Percentiles rank a stretch among this genome's conserved stretches.
Conservation (phyloP, 2,329 filamentous ascomycete species). For the Penicillium sp. region DNA sequence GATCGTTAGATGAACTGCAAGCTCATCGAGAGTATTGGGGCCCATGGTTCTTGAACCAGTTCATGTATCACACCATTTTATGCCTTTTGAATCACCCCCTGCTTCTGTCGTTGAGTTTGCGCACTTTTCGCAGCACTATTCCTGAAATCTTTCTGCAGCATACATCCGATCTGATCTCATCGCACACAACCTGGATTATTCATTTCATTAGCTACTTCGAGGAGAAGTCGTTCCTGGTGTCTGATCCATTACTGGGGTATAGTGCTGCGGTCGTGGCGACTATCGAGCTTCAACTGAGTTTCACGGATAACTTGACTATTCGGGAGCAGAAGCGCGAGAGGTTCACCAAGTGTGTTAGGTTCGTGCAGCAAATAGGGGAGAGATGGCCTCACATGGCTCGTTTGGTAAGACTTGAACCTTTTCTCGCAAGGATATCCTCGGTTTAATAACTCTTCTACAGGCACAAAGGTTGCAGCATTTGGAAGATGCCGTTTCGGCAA, state of each 20-base stretch:
- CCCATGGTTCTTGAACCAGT: slow-evolving; percentile 50
- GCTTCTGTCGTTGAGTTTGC: slow-evolving; percentile 49
- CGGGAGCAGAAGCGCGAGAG: slow-evolving; percentile 42
- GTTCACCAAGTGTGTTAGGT: slow-evolving; percentile 44
- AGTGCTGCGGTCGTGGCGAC: slow-evolving; percentile 51
- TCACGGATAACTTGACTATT: slow-evolving; percentile 40
- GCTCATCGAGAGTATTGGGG: slow-evolving; percentile 50
- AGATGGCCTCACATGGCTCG: slow-evolving; percentile 46
- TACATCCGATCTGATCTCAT: slow-evolving; percentile 49
- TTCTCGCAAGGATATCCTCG: background rate
- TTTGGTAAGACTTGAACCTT: slow-evolving; percentile 30
- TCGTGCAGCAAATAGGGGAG: slow-evolving; percentile 40
- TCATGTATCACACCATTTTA: slow-evolving; percentile 51
- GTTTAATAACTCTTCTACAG: slow-evolving; percentile 18
- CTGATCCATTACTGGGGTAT: slow-evolving; percentile 47
- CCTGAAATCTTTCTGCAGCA: slow-evolving; percentile 53
- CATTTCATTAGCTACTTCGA: slow-evolving; percentile 48
- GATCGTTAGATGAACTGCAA: slow-evolving; percentile 41
- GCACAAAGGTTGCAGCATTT: slow-evolving; percentile 42
- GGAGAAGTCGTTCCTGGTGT: slow-evolving; percentile 44
- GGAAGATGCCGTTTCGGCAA: slow-evolving; percentile 43
- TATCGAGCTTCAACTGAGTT: slow-evolving; percentile 52
- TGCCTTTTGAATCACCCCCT: slow-evolving; percentile 53
- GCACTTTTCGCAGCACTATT: slow-evolving; percentile 50
- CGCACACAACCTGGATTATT: slow-evolving; percentile 51